Evolutionary conservation across 352 stramenopile genomes (phyloP), one percentile per base, ranked within the genome.

Genomic region (Phytophthora uliginosa): DNA sequence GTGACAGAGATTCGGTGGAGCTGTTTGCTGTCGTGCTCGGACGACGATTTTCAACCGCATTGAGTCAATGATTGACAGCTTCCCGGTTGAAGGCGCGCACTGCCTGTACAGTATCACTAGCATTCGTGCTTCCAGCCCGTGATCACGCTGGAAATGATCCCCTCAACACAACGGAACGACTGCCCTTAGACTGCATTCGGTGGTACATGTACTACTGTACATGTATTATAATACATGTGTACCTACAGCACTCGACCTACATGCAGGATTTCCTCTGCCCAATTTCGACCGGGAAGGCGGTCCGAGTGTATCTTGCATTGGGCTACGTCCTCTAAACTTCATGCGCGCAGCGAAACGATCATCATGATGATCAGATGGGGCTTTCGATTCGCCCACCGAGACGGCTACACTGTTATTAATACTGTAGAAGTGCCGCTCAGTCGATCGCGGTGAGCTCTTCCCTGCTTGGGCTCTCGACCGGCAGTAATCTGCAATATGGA

Each of bases 401-500:
- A 73, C 42, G 34, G 20, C 42, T 4, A 31, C 26, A 31, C 2
- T 31, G 26, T 31, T 31, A 4, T n/a, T n/a, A n/a, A n/a, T n/a
- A n/a, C 26, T 31, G 26, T 31, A 57, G 50, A 56, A 34, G 53
- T 20, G 28, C 52, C 33, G 60, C 48, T 51, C 13, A 34, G 63
- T 63, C 45, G 31, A 63, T 22, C 20, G 15, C 26, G 20, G 36
- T 42, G 53, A 34, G 45, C 62, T 70, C 55, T 48, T 65, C 54
- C 31, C 47, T 66, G 64, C 20, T 55, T 31, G 42, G 56, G 38
- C 38, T 47, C 34, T 45, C 22, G 28, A 18, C 42, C 17, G 18
- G 31, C 64, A 71, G 55, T 54, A 63, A 72, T 67, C 64, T 58
- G 66, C 50, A 72, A 57, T 50, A 51, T 67, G 36, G 31, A 73